phyloP scores from a whole-genome alignment of 257 asterid genomes.

The Schizonepeta tenuifolia region DNA sequence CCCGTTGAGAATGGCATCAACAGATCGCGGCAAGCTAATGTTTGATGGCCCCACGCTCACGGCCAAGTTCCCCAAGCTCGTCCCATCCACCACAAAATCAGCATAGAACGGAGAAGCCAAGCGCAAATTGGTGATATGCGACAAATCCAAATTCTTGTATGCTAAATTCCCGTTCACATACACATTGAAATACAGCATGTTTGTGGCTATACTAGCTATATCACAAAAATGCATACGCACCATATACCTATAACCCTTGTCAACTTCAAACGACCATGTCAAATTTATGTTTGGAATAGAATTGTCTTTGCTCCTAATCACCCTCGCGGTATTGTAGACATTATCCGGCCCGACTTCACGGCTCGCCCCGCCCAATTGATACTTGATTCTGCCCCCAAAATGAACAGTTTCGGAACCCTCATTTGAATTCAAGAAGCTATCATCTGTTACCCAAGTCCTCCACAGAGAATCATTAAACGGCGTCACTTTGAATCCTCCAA shows the following conservation, averaged over 20 bases:
- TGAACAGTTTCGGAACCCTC: slow-evolving; percentile 44
- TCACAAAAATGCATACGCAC: slow-evolving; percentile 92
- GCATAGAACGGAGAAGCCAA: slow-evolving; percentile 94
- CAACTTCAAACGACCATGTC: slow-evolving; percentile 69
- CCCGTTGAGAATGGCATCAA: slow-evolving; percentile 86
- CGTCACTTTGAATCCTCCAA: slow-evolving; percentile 91
- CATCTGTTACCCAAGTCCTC: slow-evolving; percentile 93
- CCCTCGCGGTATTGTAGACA: slow-evolving; percentile 78
- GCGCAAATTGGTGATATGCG: slow-evolving; percentile 47
- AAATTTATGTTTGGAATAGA: slow-evolving; percentile 53
- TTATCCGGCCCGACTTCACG: slow-evolving; percentile 95
- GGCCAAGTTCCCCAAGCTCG: slow-evolving; percentile 44
- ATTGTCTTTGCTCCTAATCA: slow-evolving; percentile 56
- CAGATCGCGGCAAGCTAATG: slow-evolving; percentile 60
- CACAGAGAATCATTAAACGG: slow-evolving; percentile 93
- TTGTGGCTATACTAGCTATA: slow-evolving; percentile 66
- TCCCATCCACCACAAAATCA: slow-evolving; percentile 67
- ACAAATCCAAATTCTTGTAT: slow-evolving; percentile 72
- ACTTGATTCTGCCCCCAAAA: slow-evolving; percentile 70
- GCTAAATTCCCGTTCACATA: slow-evolving; percentile 77
- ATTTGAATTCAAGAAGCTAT: slow-evolving; percentile 42
- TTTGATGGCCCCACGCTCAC: slow-evolving; percentile 83
- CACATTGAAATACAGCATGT: slow-evolving; percentile 76
- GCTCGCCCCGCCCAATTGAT: slow-evolving; percentile 74
- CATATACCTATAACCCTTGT: slow-evolving; percentile 62